Evolutionary conservation across 2,329 filamentous ascomycete genomes (phyloP).

Genomic region (Penicillium sp.): DNA sequence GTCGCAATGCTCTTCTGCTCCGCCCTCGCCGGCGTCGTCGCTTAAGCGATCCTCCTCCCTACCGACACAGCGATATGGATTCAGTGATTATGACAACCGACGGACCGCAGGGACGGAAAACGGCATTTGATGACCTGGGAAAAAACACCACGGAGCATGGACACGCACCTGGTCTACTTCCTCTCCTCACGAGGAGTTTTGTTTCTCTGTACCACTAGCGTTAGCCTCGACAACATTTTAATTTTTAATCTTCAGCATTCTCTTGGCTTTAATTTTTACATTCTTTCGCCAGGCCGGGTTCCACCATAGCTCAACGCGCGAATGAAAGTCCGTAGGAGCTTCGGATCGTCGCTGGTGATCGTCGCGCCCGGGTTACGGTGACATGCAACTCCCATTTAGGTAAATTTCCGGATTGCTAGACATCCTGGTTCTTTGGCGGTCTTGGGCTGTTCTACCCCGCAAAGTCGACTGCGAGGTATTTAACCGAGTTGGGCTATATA

Average conservation of each 20-base stretch:
- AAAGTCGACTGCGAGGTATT: background rate
- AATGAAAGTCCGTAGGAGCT: background rate
- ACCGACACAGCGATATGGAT: background rate
- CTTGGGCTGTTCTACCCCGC: background rate
- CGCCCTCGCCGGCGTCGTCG: conserved; percentile 31
- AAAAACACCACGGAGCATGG: background rate
- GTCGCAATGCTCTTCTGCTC: conserved; percentile 38
- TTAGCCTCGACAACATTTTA: background rate
- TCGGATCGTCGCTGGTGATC: conserved; percentile 12
- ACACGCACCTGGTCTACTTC: too few species aligned
- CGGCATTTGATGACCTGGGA: background rate
- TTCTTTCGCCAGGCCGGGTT: background rate
- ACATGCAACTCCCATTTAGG: conserved; percentile 2
- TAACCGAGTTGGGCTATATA: background rate
- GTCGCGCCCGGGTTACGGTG: background rate
- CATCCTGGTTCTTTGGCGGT: background rate
- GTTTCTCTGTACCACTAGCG: conserved; percentile 10
- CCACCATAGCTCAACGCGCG: conserved; percentile 1
- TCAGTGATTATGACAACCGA: conserved; percentile 1
- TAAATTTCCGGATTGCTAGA: conserved; percentile 1
- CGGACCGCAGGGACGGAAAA: conserved; percentile 2
- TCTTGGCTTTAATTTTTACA: too few species aligned
- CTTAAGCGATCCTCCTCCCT: conserved; percentile 24
- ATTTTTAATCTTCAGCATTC: background rate
- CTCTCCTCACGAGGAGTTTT: background rate